phyloP scores from a whole-genome alignment of 1,284 basidiomycete species.

The Leccinum angustisporum region DNA sequence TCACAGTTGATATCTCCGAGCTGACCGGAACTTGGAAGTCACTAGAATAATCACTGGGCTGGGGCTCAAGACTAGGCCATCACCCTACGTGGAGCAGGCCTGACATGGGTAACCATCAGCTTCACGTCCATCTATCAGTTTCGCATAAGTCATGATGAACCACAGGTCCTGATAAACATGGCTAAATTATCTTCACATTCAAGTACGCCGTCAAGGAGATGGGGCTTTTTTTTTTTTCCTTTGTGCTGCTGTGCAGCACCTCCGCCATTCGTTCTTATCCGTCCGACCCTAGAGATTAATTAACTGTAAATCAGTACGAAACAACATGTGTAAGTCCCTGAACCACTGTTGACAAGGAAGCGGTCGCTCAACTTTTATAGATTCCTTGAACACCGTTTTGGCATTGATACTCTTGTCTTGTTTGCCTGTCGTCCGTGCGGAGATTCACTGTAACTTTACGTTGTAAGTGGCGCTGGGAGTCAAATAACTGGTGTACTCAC shows the following conservation, averaged over 20 bases:
- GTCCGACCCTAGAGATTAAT: background rate
- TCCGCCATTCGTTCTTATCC: slow-evolving; percentile 1
- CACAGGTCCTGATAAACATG: slow-evolving; percentile 16
- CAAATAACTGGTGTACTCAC: background rate
- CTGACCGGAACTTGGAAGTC: background rate
- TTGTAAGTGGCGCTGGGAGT: slow-evolving; percentile 3
- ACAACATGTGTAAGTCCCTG: slow-evolving; percentile 14
- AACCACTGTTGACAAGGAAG: background rate
- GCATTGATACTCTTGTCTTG: slow-evolving; percentile 6
- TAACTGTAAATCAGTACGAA: slow-evolving; percentile 2
- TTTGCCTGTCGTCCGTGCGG: slow-evolving; percentile 15
- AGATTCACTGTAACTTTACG: slow-evolving; percentile 12
- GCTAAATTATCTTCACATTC: slow-evolving; percentile 5
- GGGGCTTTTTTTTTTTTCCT: background rate
- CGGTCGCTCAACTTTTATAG: slow-evolving; percentile 8
- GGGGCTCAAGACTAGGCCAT: background rate
- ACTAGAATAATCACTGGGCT: background rate
- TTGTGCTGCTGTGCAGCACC: slow-evolving; percentile 14
- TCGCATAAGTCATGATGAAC: background rate
- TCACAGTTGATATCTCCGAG: background rate
- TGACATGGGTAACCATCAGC: slow-evolving; percentile 4
- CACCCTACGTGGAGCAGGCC: background rate
- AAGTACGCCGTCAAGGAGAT: slow-evolving; percentile 11
- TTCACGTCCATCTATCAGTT: background rate
- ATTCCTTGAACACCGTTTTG: slow-evolving; percentile 2